phyloP scores from a whole-genome alignment of 192 early-diverging fungal species.

The Coemansia sp. region DNA sequence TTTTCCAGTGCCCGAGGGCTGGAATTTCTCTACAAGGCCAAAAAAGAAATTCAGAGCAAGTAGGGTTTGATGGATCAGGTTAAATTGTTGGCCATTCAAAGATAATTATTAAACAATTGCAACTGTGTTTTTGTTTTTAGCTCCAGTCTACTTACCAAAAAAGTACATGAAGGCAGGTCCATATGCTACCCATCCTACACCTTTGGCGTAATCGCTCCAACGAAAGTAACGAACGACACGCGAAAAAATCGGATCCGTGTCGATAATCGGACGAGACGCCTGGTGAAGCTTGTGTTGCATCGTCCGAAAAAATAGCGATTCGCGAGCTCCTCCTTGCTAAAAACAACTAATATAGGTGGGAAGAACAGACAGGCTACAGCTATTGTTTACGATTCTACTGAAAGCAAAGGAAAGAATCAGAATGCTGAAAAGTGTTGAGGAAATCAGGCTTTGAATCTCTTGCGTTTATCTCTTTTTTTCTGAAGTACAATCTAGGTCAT shows the following conservation, averaged over 20 bases:
- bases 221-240: conserved; percentile 91
- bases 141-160: conserved; percentile 65
- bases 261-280: conserved; percentile 80
- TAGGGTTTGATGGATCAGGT: no score
- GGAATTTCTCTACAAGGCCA: conserved; percentile 44
- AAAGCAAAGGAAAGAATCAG: neutral
- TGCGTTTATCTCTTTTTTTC: no score
- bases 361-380: neutral
- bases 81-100: no score
- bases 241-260: conserved; percentile 86
- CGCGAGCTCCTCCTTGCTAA: neutral
- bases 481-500: no score
- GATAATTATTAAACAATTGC: no score
- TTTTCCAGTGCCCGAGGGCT: conserved; percentile 55
- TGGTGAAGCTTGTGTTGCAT: conserved; percentile 29
- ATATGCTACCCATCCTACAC: conserved; percentile 61
- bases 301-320: neutral
- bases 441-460: no score
- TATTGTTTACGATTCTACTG: neutral
- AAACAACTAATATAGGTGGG: neutral
- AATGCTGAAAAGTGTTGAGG: neutral
- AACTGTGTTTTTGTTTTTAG: neutral
- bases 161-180: conserved; percentile 74
- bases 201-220: conserved; percentile 68
- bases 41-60: neutral